Percentiles rank a stretch among this genome's conserved stretches.
These are phyloP conservation scores for Cinchona pubescens DNA, from an alignment of 257 asterid genomes.

Conservation along the genomic window DNA sequence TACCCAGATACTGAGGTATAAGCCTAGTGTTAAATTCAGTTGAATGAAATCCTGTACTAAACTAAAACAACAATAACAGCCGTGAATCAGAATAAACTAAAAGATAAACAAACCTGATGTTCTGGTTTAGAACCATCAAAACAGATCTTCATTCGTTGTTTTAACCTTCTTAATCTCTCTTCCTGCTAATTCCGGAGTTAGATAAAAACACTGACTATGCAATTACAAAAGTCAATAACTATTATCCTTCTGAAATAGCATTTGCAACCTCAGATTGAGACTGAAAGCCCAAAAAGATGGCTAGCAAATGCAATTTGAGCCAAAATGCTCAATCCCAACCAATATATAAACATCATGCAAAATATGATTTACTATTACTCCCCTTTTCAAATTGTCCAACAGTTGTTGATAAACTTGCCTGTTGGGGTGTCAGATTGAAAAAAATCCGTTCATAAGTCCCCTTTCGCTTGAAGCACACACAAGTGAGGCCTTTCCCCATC, in stretches of 20 bases:
- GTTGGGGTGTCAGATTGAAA: constrained; percentile 55
- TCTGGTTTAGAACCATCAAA: constrained; percentile 69
- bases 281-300: not conserved
- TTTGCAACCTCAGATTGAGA: not conserved
- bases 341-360: not conserved
- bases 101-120: constrained; percentile 60
- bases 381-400: not conserved
- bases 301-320: not conserved
- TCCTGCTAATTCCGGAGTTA: constrained; percentile 32
- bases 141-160: constrained; percentile 57
- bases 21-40: not conserved
- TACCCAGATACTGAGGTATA: not conserved
- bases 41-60: not conserved
- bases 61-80: constrained; percentile 2
- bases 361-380: not conserved
- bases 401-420: constrained; percentile 40
- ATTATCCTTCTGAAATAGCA: not conserved
- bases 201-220: not conserved
- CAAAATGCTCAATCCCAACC: not conserved
- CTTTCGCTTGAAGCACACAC: constrained; percentile 76
- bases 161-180: constrained; percentile 69
- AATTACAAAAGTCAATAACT: not conserved
- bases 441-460: constrained; percentile 46
- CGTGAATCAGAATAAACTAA: not conserved
- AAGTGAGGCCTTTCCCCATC: constrained; percentile 65